Percentiles rank a stretch among this genome's conserved stretches.
Evolutionary conservation across 2,329 filamentous ascomycete species (phyloP).

Genomic region (Fusarium denticulatum): DNA sequence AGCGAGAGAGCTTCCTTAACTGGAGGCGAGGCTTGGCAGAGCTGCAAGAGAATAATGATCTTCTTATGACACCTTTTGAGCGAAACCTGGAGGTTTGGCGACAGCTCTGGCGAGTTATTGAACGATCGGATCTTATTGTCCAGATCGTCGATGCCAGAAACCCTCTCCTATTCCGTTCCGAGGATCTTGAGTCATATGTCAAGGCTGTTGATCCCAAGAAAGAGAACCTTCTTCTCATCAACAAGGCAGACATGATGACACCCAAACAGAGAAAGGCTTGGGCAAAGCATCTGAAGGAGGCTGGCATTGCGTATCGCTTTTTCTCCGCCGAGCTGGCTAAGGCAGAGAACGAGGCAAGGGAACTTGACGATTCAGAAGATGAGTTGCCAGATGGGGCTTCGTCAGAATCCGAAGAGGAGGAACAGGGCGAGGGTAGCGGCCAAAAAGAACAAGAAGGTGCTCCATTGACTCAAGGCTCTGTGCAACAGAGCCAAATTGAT

Average conservation of each 20-base stretch:
- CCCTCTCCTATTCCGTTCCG: constrained; percentile 91
- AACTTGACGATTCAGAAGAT: constrained; percentile 59
- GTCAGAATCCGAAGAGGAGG: constrained; percentile 38
- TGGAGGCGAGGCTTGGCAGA: constrained; percentile 94
- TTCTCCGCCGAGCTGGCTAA: constrained; percentile 95
- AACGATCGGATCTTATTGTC: constrained; percentile 92
- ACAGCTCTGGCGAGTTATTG: constrained; percentile 97
- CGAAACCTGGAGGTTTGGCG: constrained; percentile 97
- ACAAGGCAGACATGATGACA: constrained; percentile 99
- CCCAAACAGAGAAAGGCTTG: constrained; percentile 81
- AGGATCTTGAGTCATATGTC: constrained; percentile 93
- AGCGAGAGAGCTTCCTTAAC: constrained; percentile 82
- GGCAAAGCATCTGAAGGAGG: constrained; percentile 85
- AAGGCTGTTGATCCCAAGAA: constrained; percentile 91
- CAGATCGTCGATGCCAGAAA: constrained; percentile 99
- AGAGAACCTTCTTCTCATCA: constrained; percentile 91
- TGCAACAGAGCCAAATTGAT: constrained; percentile 37
- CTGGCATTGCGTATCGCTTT: constrained; percentile 90
- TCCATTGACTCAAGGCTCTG: constrained; percentile 44
- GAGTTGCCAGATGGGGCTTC: constrained; percentile 43
- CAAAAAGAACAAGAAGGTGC: constrained; percentile 42
- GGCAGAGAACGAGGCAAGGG: constrained; percentile 81
- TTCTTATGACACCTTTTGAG: constrained; percentile 98
- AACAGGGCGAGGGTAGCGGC: constrained; percentile 40
- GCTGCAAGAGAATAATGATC: constrained; percentile 90